Evolutionary conservation across 345 rosid genomes (phyloP).

Genomic region (Boechera divaricarpa): DNA sequence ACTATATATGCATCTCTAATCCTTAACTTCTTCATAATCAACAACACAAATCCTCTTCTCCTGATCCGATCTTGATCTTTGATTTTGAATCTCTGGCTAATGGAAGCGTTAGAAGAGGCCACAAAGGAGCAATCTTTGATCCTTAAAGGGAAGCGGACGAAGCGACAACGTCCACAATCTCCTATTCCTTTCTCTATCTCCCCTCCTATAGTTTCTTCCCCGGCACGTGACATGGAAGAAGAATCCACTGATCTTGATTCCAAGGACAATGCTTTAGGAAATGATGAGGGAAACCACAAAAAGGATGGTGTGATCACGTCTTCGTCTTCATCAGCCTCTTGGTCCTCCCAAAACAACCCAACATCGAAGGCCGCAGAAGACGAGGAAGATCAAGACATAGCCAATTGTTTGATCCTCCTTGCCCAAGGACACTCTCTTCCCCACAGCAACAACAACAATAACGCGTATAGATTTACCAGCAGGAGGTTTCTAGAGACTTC

Average conservation of each 20-base stretch:
- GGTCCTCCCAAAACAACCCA: conserved; percentile 46
- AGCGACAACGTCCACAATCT: conserved; percentile 70
- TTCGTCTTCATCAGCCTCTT: conserved; percentile 50
- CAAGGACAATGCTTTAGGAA: conserved; percentile 38
- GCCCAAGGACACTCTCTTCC: conserved; percentile 65
- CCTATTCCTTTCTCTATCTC: conserved; percentile 55
- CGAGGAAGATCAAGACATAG: conserved; percentile 86
- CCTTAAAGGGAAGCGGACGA: conserved; percentile 76
- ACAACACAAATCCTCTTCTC: conserved; percentile 25
- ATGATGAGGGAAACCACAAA: conserved; percentile 22
- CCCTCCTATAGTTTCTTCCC: conserved; percentile 41
- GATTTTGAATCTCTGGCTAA: conserved; percentile 35
- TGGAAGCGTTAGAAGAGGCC: conserved; percentile 64
- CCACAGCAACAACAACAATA: conserved; percentile 18
- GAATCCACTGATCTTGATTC: conserved; percentile 47
- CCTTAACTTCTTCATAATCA: conserved; percentile 33
- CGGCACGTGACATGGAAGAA: conserved; percentile 29
- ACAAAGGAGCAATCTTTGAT: conserved; percentile 50
- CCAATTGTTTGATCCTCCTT: conserved; percentile 85
- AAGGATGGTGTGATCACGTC: conserved; percentile 30
- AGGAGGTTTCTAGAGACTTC: conserved; percentile 68
- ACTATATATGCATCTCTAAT: conserved; percentile 41
- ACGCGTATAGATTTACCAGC: conserved; percentile 57
- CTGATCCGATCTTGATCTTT: conserved; percentile 21
- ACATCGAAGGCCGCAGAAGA: conserved; percentile 39